Percentiles rank a stretch among this genome's conserved stretches.
These are phyloP conservation scores for Lodderomyces pseudojiufengensis DNA, from an alignment of 1,139 yeast species.

Conservation along the genomic window DNA sequence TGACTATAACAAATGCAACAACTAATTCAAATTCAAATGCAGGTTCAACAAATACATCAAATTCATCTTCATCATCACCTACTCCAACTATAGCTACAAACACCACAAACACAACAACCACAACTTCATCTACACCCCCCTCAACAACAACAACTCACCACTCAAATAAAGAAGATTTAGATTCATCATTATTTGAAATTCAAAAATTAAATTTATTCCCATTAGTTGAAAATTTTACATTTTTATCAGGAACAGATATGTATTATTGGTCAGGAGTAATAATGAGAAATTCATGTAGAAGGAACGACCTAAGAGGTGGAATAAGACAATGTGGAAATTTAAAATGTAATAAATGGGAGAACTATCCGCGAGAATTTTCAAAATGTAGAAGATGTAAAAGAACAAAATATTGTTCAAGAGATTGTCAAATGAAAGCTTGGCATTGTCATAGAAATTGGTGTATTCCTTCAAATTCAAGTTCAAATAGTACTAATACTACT, in stretches of 20 bases:
- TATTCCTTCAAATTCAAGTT: conserved; percentile 39
- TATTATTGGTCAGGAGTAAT: conserved; percentile 97
- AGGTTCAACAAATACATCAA: too few species aligned
- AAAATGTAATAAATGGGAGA: conserved; percentile 96
- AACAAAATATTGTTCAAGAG: conserved; percentile 90
- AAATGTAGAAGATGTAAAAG: conserved; percentile 93
- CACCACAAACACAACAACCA: too few species aligned
- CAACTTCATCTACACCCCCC: too few species aligned
- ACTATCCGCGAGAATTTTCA: conserved; percentile 83
- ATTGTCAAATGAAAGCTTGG: conserved; percentile 93
- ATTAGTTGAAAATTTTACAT: conserved; percentile 86
- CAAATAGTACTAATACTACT: conserved; percentile 7
- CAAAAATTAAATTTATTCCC: conserved; percentile 75
- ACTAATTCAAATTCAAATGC: too few species aligned
- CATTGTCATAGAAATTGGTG: conserved; percentile 94
- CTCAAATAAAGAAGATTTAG: conserved; percentile 45
- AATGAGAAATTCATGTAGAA: conserved; percentile 91
- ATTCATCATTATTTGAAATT: conserved; percentile 48
- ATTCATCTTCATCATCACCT: too few species aligned
- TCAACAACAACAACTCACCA: too few species aligned
- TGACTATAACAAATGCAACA: too few species aligned
- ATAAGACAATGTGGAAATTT: conserved; percentile 93
- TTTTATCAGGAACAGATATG: conserved; percentile 68
- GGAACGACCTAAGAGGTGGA: conserved; percentile 84
- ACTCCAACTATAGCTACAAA: too few species aligned